phyloP scores from a whole-genome alignment of 2,329 filamentous ascomycete species.

The Colletotrichum plurivorum region DNA sequence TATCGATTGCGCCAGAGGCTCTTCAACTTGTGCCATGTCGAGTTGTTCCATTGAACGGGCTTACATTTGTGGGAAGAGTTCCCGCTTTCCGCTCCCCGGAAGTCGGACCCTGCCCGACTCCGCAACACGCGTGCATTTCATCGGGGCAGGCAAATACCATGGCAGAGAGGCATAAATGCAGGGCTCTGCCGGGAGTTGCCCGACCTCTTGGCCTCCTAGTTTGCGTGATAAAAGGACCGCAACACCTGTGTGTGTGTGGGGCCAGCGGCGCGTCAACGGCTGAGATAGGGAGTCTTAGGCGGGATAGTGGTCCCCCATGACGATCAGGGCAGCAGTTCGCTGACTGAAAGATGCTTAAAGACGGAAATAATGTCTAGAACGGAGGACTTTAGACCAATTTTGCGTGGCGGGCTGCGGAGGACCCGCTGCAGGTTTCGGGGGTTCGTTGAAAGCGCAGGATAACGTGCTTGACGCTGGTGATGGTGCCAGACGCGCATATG shows the following conservation, averaged over 20 bases:
- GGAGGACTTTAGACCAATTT: not conserved
- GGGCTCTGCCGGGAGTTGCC: slow-evolving; percentile 30
- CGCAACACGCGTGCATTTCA: not conserved
- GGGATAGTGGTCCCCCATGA: not conserved
- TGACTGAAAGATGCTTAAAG: slow-evolving; percentile 3
- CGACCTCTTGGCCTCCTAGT: not conserved
- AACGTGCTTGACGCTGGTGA: slow-evolving; percentile 33
- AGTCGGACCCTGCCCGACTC: slow-evolving; percentile 24
- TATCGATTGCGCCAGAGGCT: slow-evolving; percentile 32
- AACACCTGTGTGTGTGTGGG: slow-evolving; percentile 6
- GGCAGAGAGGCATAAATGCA: not conserved
- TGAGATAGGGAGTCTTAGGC: not conserved
- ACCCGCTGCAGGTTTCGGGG: slow-evolving; percentile 12
- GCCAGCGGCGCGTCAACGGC: not conserved
- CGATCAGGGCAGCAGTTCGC: not conserved
- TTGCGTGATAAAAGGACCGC: not conserved
- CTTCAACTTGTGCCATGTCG: slow-evolving; percentile 31
- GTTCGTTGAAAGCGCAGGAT: slow-evolving; percentile 4
- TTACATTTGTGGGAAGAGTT: slow-evolving; percentile 8
- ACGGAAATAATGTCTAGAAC: not conserved
- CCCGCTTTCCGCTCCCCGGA: slow-evolving; percentile 8
- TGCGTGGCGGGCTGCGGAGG: slow-evolving; percentile 19
- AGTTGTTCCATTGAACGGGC: not conserved
- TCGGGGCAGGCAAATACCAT: slow-evolving; percentile 5
- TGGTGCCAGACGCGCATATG: slow-evolving; percentile 30